These are phyloP conservation scores for Colletotrichum nymphaeae DNA, from an alignment of 2,329 filamentous ascomycete genomes.

Conservation along the genomic window DNA sequence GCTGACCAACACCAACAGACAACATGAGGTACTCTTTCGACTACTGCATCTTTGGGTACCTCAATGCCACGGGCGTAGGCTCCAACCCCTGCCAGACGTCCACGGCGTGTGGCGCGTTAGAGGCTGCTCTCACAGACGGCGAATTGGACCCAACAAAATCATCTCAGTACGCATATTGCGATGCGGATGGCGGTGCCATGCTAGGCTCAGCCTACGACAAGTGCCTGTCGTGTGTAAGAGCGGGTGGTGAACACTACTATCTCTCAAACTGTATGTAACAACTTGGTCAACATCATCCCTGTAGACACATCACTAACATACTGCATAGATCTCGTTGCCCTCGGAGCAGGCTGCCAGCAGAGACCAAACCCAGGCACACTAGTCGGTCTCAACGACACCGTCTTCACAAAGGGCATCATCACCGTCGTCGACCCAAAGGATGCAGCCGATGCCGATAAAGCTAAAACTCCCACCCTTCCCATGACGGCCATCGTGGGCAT, in stretches of 20 bases:
- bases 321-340: slow-evolving; percentile 58
- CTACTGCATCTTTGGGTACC: slow-evolving; percentile 64
- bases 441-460: slow-evolving; percentile 20
- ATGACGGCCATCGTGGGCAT: slow-evolving; percentile 58
- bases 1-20: slow-evolving; percentile 49
- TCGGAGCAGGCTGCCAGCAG: slow-evolving; percentile 64
- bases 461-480: slow-evolving; percentile 42
- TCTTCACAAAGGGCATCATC: slow-evolving; percentile 52
- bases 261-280: slow-evolving; percentile 60
- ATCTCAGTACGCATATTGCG: slow-evolving; percentile 58
- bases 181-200: slow-evolving; percentile 51
- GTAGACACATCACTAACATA: slow-evolving; percentile 18
- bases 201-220: slow-evolving; percentile 46
- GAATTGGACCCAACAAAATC: slow-evolving; percentile 47
- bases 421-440: slow-evolving; percentile 47
- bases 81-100: slow-evolving; percentile 63
- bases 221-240: slow-evolving; percentile 59
- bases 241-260: slow-evolving; percentile 53
- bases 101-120: slow-evolving; percentile 60
- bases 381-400: slow-evolving; percentile 56
- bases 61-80: slow-evolving; percentile 56
- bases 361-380: slow-evolving; percentile 50
- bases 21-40: slow-evolving; percentile 65
- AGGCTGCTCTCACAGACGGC: slow-evolving; percentile 52
- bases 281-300: not conserved